Evolutionary conservation across 805 yeast genomes (phyloP).

Genomic region (Metschnikowia rubicola): DNA sequence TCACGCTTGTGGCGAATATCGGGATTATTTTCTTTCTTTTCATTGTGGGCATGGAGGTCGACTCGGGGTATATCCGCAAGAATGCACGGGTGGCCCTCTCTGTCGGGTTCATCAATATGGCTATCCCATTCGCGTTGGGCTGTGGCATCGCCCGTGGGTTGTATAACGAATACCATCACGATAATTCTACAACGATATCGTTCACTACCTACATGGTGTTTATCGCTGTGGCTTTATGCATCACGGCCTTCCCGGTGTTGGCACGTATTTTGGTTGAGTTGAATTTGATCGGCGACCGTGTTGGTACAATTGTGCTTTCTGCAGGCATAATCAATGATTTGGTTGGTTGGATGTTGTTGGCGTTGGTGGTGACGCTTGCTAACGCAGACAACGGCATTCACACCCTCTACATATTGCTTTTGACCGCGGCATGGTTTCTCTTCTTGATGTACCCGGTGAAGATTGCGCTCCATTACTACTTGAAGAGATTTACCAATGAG

Average conservation of each 20-base stretch:
- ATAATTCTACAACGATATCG: conserved; percentile 33
- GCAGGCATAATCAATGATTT: conserved; percentile 82
- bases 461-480: conserved; percentile 41
- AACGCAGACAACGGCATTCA: conserved; percentile 66
- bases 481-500: conserved; percentile 49
- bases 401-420: conserved; percentile 64
- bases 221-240: conserved; percentile 78
- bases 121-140: conserved; percentile 78
- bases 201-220: conserved; percentile 78
- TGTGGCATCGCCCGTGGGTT: conserved; percentile 68
- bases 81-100: conserved; percentile 58
- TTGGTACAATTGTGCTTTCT: conserved; percentile 67
- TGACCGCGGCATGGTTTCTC: conserved; percentile 67
- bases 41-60: conserved; percentile 78
- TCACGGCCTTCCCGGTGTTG: conserved; percentile 82
- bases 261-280: conserved; percentile 76
- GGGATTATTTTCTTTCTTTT: conserved; percentile 75
- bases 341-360: conserved; percentile 77
- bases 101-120: conserved; percentile 71
- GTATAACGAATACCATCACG: conserved; percentile 50
- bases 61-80: conserved; percentile 57
- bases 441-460: conserved; percentile 57
- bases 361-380: conserved; percentile 72
- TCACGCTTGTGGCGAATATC: conserved; percentile 66
- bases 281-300: conserved; percentile 65